These are phyloP conservation scores for Neonectria sp. DNA, from an alignment of 2,329 filamentous ascomycete genomes.

Conservation along the genomic window DNA sequence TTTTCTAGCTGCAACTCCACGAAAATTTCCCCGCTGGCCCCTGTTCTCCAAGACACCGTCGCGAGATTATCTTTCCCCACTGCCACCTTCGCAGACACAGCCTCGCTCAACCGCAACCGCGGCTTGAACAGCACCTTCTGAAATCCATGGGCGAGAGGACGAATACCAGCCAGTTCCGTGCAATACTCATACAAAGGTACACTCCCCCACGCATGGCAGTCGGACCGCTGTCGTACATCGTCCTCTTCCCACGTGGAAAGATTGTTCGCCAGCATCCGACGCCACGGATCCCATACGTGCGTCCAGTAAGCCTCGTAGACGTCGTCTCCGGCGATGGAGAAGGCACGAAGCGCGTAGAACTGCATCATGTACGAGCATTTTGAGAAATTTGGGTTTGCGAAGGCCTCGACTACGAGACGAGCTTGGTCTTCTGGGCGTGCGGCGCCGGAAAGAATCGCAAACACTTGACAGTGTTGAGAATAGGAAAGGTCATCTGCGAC, in stretches of 20 bases:
- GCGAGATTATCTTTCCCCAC: conserved; percentile 26
- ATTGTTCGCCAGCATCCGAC: conserved; percentile 31
- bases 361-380: conserved; percentile 35
- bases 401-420: conserved; percentile 20
- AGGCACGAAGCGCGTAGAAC: conserved; percentile 30
- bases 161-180: conserved; percentile 30
- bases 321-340: conserved; percentile 25
- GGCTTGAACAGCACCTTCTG: conserved; percentile 28
- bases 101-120: conserved; percentile 19
- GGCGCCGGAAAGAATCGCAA: conserved; percentile 52
- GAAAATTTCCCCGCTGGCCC: not conserved
- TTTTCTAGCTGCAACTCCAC: conserved; percentile 24
- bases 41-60: conserved; percentile 21
- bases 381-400: conserved; percentile 17
- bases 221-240: conserved; percentile 31
- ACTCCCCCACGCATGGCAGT: conserved; percentile 35
- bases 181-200: conserved; percentile 33
- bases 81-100: conserved; percentile 21
- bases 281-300: conserved; percentile 32
- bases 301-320: conserved; percentile 28
- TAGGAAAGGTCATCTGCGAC: conserved; percentile 46
- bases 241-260: conserved; percentile 35
- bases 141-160: conserved; percentile 16
- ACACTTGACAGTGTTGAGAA: conserved; percentile 56
- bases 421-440: conserved; percentile 23